phyloP scores from a whole-genome alignment of 257 asterid genomes.

The Cinchona pubescens region DNA sequence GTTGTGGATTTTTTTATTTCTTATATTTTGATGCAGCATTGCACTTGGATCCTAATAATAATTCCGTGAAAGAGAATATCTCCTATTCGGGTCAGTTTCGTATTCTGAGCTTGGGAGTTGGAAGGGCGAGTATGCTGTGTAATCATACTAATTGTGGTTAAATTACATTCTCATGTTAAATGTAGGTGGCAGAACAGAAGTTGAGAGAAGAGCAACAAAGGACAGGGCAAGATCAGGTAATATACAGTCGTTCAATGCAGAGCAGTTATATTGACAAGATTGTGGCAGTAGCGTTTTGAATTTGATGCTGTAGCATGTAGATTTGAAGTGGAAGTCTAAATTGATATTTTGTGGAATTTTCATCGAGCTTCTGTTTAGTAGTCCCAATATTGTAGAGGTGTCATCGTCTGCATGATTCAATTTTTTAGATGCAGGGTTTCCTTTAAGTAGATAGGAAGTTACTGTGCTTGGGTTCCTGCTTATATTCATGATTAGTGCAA shows the following conservation, averaged over 20 bases:
- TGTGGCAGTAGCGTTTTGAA: neutral
- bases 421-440: neutral
- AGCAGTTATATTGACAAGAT: neutral
- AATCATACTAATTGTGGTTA: neutral
- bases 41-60: slow-evolving; percentile 75
- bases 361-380: neutral
- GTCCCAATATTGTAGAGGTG: neutral
- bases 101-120: slow-evolving; percentile 14
- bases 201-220: slow-evolving; percentile 56
- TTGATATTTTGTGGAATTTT: neutral
- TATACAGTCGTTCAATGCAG: slow-evolving; percentile 1
- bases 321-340: neutral
- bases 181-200: slow-evolving; percentile 73
- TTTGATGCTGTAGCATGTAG: neutral
- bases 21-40: slow-evolving; percentile 70
- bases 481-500: neutral
- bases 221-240: slow-evolving; percentile 55
- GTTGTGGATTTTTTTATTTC: slow-evolving; percentile 14
- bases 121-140: neutral
- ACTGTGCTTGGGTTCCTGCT: neutral
- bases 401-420: neutral
- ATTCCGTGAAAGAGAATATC: slow-evolving; percentile 64
- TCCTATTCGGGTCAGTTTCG: slow-evolving; percentile 69
- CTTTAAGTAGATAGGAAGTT: neutral
- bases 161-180: slow-evolving; percentile 9